Evolutionary conservation across 140 eudicot genomes (phyloP), one percentile per base, ranked within the genome.

Genomic region (Erigeron philadelphicus): DNA sequence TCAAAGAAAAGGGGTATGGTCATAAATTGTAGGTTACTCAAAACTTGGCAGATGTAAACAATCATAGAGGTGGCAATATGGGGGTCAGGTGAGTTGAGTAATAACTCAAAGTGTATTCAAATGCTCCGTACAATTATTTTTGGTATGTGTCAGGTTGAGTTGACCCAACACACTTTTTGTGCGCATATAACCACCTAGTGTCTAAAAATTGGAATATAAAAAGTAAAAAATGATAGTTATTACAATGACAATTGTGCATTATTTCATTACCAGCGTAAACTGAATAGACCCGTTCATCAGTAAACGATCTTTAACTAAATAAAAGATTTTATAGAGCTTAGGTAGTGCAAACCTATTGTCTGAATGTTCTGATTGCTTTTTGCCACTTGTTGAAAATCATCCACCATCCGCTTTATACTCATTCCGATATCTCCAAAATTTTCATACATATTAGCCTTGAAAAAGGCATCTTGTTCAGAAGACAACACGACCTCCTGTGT

Each of bases 361-460:
- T 89, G 99, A 72, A 93, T 93, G 57, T 82, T 93, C 82, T 89
- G 95, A 80, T 93, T 89, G 76, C 97, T 93, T 82, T 89, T 89
- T 15, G 96, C 94, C 78, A 89, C 89, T 81, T 89, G 99, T 70
- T 93, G 99, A 75, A 93, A 93, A 57, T 93, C 99, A 77, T 89
- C 99, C 75, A 93, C 99, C 99, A 93, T 86, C 52, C 83, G 82
- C 74, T 93, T 93, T 42, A 93, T 93, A 82, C 78, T 93, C 95
- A 93, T 83, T 70, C 99, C 99, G 81, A 93, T 93, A 74, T 93
- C 99, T 71, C 99, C 99, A 80, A 93, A 93, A 68, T 93, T 93
- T 69, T 93, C 90, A 70, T 84, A 93, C 99, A 93, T 93, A 78
- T 93, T 89, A 56, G 82, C 76, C 81, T 89, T 93, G 71, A 93